Conservation (phyloP, 2,329 filamentous ascomycete species). For the Zasmidium cellare region DNA sequence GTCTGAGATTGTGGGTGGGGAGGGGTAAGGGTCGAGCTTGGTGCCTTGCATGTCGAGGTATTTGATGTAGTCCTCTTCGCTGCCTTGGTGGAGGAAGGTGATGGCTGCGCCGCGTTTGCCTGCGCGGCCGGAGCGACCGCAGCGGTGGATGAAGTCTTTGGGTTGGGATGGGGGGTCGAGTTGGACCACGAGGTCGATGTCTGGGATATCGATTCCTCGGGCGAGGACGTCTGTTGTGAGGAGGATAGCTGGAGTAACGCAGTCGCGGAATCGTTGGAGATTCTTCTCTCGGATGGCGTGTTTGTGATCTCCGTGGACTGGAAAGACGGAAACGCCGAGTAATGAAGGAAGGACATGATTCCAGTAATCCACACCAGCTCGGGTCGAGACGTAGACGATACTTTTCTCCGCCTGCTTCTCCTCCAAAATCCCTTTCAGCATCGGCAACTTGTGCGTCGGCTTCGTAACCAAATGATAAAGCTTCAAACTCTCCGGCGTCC, state of each 20-base stretch:
- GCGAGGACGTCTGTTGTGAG: slow-evolving; percentile 92
- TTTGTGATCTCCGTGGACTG: slow-evolving; percentile 89
- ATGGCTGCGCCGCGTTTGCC: slow-evolving; percentile 76
- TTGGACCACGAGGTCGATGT: slow-evolving; percentile 88
- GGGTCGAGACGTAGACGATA: slow-evolving; percentile 91
- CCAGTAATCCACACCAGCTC: slow-evolving; percentile 93
- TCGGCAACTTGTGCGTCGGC: slow-evolving; percentile 77
- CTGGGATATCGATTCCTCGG: slow-evolving; percentile 85
- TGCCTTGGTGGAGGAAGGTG: slow-evolving; percentile 78
- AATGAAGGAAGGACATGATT: slow-evolving; percentile 74
- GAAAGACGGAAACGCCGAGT: slow-evolving; percentile 69
- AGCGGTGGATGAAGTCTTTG: slow-evolving; percentile 74
- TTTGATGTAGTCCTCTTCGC: slow-evolving; percentile 85
- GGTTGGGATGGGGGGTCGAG: slow-evolving; percentile 83
- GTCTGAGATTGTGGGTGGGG: slow-evolving; percentile 53
- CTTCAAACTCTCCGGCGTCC: slow-evolving; percentile 87
- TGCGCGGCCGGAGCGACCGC: slow-evolving; percentile 63
- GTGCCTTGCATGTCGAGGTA: slow-evolving; percentile 62
- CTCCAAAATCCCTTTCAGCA: slow-evolving; percentile 68
- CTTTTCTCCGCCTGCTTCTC: slow-evolving; percentile 68
- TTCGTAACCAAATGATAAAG: slow-evolving; percentile 80
- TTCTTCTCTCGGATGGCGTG: slow-evolving; percentile 86
- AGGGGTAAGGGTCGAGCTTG: slow-evolving; percentile 31
- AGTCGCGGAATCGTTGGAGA: slow-evolving; percentile 75
- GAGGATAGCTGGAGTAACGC: slow-evolving; percentile 74